A percentile compares a stretch with the other conserved stretches of the same genome.
These are phyloP conservation scores for Solanum medicagineum DNA, from an alignment of 257 asterid species.

Conservation along the genomic window DNA sequence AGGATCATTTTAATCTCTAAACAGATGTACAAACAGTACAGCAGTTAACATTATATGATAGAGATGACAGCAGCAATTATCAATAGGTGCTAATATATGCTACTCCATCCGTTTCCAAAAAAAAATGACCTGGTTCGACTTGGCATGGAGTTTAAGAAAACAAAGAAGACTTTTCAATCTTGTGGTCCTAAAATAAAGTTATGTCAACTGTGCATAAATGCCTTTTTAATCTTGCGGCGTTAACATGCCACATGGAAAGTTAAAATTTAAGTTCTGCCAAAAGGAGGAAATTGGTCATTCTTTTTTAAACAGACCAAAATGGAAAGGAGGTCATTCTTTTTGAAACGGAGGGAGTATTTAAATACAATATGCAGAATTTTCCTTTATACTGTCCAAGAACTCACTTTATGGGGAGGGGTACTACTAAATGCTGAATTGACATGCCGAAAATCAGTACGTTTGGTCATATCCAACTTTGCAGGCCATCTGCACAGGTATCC, in stretches of 20 bases:
- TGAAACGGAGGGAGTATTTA: not conserved
- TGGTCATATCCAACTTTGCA: conserved; percentile 73
- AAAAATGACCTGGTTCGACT: no score
- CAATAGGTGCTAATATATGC: not conserved
- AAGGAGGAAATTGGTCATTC: no score
- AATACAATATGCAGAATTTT: not conserved
- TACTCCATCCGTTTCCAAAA: no score
- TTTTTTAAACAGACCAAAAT: no score
- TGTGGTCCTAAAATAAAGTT: no score
- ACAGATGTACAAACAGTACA: not conserved
- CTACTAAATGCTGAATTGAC: conserved; percentile 63
- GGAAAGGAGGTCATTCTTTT: no score
- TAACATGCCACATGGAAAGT: no score
- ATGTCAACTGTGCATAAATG: no score
- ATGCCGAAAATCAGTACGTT: conserved; percentile 85
- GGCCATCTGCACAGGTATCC: conserved; percentile 76
- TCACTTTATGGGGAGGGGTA: conserved; percentile 68
- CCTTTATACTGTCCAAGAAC: conserved; percentile 8
- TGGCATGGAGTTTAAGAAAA: no score
- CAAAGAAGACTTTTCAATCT: no score
- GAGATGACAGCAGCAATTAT: not conserved
- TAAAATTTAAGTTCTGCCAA: no score
- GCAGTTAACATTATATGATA: not conserved
- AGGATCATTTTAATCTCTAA: not conserved
- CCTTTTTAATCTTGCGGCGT: no score